Evolutionary conservation across 2,329 filamentous ascomycete genomes (phyloP).

Genomic region (Albophoma yamanashiensis): DNA sequence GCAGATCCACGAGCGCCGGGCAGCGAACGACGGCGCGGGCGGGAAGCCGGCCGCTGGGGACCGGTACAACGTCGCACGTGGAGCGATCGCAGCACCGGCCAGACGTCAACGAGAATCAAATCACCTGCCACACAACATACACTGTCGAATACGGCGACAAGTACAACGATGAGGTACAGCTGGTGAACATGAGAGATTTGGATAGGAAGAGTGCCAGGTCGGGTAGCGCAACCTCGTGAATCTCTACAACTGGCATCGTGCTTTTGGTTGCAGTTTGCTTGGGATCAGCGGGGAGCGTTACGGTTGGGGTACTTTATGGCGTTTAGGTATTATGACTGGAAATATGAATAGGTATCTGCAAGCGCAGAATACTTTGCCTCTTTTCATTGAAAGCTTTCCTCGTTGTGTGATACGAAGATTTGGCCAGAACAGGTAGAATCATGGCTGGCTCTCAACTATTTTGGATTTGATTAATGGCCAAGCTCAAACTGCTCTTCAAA

Average conservation of each 20-base stretch:
- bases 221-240: neutral
- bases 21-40: constrained; percentile 3
- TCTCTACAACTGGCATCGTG: too few relatives aligned
- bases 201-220: constrained; percentile 1
- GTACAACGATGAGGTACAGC: constrained; percentile 18
- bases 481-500: too few relatives aligned
- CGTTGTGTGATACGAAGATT: neutral
- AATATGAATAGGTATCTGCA: neutral
- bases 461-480: too few relatives aligned
- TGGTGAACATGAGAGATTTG: constrained; percentile 18
- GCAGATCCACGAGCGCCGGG: constrained; percentile 11
- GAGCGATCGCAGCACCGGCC: constrained; percentile 8
- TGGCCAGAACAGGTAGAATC: too few relatives aligned
- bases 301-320: neutral
- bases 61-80: constrained; percentile 11
- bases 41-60: constrained; percentile 8
- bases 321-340: neutral
- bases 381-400: neutral
- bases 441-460: too few relatives aligned
- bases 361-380: neutral
- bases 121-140: constrained; percentile 22
- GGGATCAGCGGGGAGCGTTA: neutral
- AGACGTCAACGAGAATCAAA: constrained; percentile 14
- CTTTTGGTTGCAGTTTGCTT: neutral
- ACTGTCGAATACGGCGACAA: constrained; percentile 19